These are phyloP conservation scores for Erigeron philadelphicus DNA, from an alignment of 140 eudicot species.

Conservation along the genomic window DNA sequence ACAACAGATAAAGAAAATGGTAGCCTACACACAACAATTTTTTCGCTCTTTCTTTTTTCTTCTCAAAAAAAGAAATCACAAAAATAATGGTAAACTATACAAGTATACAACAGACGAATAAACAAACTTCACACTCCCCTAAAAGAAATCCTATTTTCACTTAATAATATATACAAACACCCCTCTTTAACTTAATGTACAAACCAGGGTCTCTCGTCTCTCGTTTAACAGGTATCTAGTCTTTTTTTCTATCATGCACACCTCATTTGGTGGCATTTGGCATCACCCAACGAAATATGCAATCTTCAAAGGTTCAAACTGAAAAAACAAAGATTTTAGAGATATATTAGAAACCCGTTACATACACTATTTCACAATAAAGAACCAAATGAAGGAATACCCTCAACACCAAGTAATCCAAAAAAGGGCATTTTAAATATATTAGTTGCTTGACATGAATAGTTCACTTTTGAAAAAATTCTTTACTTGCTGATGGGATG, in stretches of 20 bases:
- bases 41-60: background rate
- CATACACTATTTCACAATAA: constrained; percentile 17
- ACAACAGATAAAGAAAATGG: background rate
- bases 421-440: background rate
- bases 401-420: constrained; percentile 48
- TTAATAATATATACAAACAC: constrained; percentile 17
- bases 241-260: constrained; percentile 11
- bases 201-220: constrained; percentile 61
- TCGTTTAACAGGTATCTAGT: constrained; percentile 35
- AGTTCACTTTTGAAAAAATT: constrained; percentile 6
- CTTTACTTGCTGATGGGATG: background rate
- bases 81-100: constrained; percentile 13
- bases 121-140: constrained; percentile 22
- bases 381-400: constrained; percentile 36
- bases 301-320: constrained; percentile 33
- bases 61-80: background rate
- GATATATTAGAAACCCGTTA: constrained; percentile 23
- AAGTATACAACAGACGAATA: constrained; percentile 16
- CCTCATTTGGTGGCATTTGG: constrained; percentile 33
- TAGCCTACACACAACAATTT: constrained; percentile 5
- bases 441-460: constrained; percentile 25
- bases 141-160: constrained; percentile 26
- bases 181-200: constrained; percentile 43
- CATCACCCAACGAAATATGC: constrained; percentile 25
- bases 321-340: constrained; percentile 13